Conservation (phyloP, 768 basidiomycete genomes). For the Boletellus sp. region DNA sequence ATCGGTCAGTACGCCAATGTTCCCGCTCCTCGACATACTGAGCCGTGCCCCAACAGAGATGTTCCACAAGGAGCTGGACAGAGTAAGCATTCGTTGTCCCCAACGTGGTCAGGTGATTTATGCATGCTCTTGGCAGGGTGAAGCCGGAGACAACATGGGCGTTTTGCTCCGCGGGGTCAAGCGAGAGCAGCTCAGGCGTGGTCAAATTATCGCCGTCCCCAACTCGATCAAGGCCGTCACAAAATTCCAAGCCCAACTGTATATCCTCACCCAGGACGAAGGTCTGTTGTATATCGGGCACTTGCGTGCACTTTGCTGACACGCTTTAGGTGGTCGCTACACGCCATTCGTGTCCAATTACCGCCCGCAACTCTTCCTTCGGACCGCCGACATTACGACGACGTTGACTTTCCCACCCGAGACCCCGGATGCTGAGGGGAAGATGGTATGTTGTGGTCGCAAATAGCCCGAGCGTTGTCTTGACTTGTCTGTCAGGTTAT, state of each 20-base stretch:
- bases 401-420: slow-evolving; percentile 82
- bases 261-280: slow-evolving; percentile 43
- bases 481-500: slow-evolving; percentile 56
- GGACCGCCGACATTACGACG: slow-evolving; percentile 92
- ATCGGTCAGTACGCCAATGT: slow-evolving; percentile 51
- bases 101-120: slow-evolving; percentile 1
- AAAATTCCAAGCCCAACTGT: slow-evolving; percentile 92
- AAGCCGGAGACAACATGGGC: slow-evolving; percentile 99
- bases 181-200: slow-evolving; percentile 91
- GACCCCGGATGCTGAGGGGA: slow-evolving; percentile 75
- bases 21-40: slow-evolving; percentile 1
- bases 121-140: slow-evolving; percentile 49
- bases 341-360: slow-evolving; percentile 93
- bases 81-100: slow-evolving; percentile 43
- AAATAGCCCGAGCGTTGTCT: not conserved
- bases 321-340: slow-evolving; percentile 60
- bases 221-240: slow-evolving; percentile 92
- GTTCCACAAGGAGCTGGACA: slow-evolving; percentile 99
- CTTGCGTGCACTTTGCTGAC: slow-evolving; percentile 43
- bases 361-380: slow-evolving; percentile 92
- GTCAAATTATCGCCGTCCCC: slow-evolving; percentile 86
- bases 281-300: slow-evolving; percentile 33
- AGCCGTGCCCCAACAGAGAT: slow-evolving; percentile 58
- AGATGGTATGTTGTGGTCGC: slow-evolving; percentile 57
- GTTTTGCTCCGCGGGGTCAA: slow-evolving; percentile 94